Base-by-base conservation (phyloP, 2,329 filamentous ascomycete species). In the Seiridium cupressi region DNA sequence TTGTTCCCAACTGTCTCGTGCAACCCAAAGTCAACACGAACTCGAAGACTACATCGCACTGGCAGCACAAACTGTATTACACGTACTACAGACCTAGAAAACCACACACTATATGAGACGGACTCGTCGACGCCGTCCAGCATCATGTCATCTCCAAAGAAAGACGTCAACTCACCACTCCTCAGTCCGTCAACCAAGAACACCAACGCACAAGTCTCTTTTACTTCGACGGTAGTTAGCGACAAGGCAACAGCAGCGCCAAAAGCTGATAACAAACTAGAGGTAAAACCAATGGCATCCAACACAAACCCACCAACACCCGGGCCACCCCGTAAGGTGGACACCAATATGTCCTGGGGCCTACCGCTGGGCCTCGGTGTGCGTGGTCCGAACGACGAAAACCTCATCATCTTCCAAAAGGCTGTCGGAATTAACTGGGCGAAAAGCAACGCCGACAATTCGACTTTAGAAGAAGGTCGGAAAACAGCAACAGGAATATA, bases 401-500 rank as follows among this genome's bases (percentile, higher is more conserved):
- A 73, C 63, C 69, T 81, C 1, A 46, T 73, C 26, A 73, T 79
- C 47, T 81, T 79, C 67, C 72, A 78, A 32, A 71, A 71, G 4
- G 78, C 79, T 0, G 63, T 81, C 0, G 78, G 79, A 2, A 81
- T 81, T 66, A 76, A 77, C 65, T 67, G 61, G 48, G 60, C 70
- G 47, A 62, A 64, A 6, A 60, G 67, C 0, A 55, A 57, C 5
- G n/a, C 55, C 1, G 65, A 71, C 3, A 65, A 65, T 42, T 60
- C 61, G 3, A 70, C 71, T 0, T 63, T 75, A 1, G 78, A 77
- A 51, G 69, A 72, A 34, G 74, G 73, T 26, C 74, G 73, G 38
- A 65, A 66, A 58, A 64, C 59, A 31, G 73, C 76, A 1, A 65
- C 70, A 5, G 77, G 77, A 3, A 75, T 82, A 53, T 83, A 83